Evolutionary conservation across 2,329 filamentous ascomycete species (phyloP), one percentile per base, ranked within the genome.

Genomic region (Fusarium goolgardi): DNA sequence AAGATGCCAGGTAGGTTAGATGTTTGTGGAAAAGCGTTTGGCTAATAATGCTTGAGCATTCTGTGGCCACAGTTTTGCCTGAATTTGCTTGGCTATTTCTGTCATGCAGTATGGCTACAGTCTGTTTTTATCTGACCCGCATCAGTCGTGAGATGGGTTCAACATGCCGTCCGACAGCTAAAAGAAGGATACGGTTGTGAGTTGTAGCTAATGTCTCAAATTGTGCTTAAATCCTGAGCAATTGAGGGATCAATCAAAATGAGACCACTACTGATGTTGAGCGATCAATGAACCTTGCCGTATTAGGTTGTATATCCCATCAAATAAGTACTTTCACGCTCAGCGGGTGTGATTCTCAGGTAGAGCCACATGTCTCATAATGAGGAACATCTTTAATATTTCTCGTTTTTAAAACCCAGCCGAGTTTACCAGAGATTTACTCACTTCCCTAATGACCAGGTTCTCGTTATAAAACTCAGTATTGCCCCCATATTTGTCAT

Each of bases 41-140:
- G 4, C 15, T 23, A 25, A 25, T 23, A 25, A 41, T 25, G 10
- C 8, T 41, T 9, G 5, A 25, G 21, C 39, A 41, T 15, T 20
- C 15, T 25, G 1, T 18, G 1, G 2, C 9, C 13, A 25, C 23
- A 1, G 4, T 9, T 9, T 41, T 25, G 2, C 4, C n/a, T 3
- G 3, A 2, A 16, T 18, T 41, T 25, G 15, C 13, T 16, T 23
- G 1, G 3, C 10, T 41, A 11, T 41, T 41, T 41, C 4, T 25
- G 21, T 23, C 39, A 41, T 11, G 6, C 8, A 41, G 15, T 5
- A 15, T 21, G 6, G 6, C 5, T 40, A 15, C 6, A 21, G 37
- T 21, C 12, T 40, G 1, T 21, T 40, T 40, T 21, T 25, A 12
- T 4, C 37, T 41, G 21, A 18, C 21, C 5, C 15, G 15, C 15